Evolutionary conservation across 2,329 filamentous ascomycete genomes (phyloP), one percentile per base, ranked within the genome.

Genomic region (Trichoderma lentiforme): DNA sequence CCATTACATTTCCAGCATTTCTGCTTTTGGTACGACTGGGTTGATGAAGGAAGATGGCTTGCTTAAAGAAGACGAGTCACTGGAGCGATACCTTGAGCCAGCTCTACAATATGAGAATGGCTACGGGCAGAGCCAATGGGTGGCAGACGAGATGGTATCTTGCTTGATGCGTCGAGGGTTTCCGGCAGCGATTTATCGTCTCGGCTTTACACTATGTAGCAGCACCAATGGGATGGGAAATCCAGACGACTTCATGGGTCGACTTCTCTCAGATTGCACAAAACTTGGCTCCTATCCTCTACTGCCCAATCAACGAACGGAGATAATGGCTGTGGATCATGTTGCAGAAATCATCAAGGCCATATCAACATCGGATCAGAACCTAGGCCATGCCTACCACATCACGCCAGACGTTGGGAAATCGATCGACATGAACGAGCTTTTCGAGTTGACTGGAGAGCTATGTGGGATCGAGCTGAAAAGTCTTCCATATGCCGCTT

Each of bases 101-200:
- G 53, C 15, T 18, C 53, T 57, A 11, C 53, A 30, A 30, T 66
- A 66, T 18, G 68, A 70, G 2, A 53, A 28, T 39, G 65, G 65
- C 30, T 68, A 68, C 30, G 65, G 65, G n/a, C 65, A 68, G 30
- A 68, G 65, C 2, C 65, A 68, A 14, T 68, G 65, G 65, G 65
- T 68, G 3, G 65, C 65, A 58, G 65, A 68, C 26, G 65, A 57
- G 32, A 68, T 68, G 51, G 65, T 68, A 21, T 26, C 65, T 58
- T 5, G 36, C 15, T 36, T 68, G 51, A 68, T 68, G 51, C 51
- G 53, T n/a, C 51, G 32, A 34, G 65, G 65, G 1, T 58, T 68
- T 3, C 65, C 65, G 2, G 47, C 56, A 15, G 51, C 65, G 30
- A 56, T 68, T 58, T 68, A 68, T 39, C 43, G 65, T 34, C 51